phyloP scores from a whole-genome alignment of 129 eudicot genomes.

The Flaveria robusta region DNA sequence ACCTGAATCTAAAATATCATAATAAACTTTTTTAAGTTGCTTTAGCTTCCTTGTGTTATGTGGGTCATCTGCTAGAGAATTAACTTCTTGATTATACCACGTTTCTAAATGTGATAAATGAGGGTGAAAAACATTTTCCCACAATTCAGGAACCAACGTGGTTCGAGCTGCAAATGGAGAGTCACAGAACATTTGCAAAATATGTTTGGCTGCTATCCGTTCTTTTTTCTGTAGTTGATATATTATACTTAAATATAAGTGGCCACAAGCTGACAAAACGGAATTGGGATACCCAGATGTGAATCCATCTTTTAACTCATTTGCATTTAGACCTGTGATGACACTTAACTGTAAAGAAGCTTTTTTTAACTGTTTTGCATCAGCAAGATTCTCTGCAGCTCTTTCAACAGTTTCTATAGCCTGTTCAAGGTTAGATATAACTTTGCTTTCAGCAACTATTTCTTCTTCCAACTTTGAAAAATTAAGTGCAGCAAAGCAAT shows the following conservation, averaged over 20 bases:
- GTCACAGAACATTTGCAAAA: constrained; percentile 77
- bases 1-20: constrained; percentile 64
- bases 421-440: constrained; percentile 69
- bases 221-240: constrained; percentile 72
- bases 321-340: constrained; percentile 65
- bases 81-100: constrained; percentile 63
- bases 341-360: constrained; percentile 84
- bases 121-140: constrained; percentile 67
- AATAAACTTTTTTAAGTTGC: constrained; percentile 61
- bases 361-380: constrained; percentile 60
- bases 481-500: constrained; percentile 62
- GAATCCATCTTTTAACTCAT: constrained; percentile 60
- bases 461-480: constrained; percentile 49
- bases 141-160: constrained; percentile 54
- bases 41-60: constrained; percentile 53
- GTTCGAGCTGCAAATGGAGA: constrained; percentile 73
- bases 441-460: constrained; percentile 59
- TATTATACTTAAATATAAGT: constrained; percentile 67
- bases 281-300: constrained; percentile 73
- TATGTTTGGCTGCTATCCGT: constrained; percentile 63
- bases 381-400: constrained; percentile 60
- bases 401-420: constrained; percentile 80
- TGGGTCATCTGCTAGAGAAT: constrained; percentile 41
- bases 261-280: constrained; percentile 78
- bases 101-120: constrained; percentile 65